phyloP scores from a whole-genome alignment of 441 rosid genomes.

The Gossypium lobatum region DNA sequence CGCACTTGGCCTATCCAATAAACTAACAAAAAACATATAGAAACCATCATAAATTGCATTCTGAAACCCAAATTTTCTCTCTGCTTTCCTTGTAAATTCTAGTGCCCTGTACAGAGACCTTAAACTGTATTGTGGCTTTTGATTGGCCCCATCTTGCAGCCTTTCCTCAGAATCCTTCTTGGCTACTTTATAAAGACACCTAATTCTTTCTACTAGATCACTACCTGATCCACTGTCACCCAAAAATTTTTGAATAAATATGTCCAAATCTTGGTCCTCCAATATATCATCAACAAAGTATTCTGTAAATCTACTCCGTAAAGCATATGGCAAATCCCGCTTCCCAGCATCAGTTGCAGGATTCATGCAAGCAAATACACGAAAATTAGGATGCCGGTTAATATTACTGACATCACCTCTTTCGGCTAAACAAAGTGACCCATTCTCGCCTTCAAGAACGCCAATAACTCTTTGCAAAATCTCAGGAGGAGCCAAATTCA shows the following conservation, averaged over 20 bases:
- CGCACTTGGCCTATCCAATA: slow-evolving; percentile 79
- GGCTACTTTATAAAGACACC: slow-evolving; percentile 70
- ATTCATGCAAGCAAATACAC: slow-evolving; percentile 96
- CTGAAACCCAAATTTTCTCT: slow-evolving; percentile 48
- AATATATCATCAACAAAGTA: slow-evolving; percentile 83
- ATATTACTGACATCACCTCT: slow-evolving; percentile 79
- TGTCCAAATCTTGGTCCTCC: slow-evolving; percentile 68
- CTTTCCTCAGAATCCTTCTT: slow-evolving; percentile 77
- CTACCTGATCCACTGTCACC: slow-evolving; percentile 52
- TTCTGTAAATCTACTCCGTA: slow-evolving; percentile 88
- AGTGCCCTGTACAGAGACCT: slow-evolving; percentile 92
- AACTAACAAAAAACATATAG: slow-evolving; percentile 84
- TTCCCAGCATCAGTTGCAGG: slow-evolving; percentile 99
- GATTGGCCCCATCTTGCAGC: slow-evolving; percentile 99
- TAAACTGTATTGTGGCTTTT: slow-evolving; percentile 95
- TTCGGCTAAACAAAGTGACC: slow-evolving; percentile 95
- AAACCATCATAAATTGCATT: slow-evolving; percentile 87
- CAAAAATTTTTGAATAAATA: slow-evolving; percentile 66
- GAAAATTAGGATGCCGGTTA: slow-evolving; percentile 72
- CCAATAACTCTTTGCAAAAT: slow-evolving; percentile 85
- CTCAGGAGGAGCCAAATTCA: slow-evolving; percentile 97
- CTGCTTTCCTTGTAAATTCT: slow-evolving; percentile 74
- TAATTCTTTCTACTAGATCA: slow-evolving; percentile 50
- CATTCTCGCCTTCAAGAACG: slow-evolving; percentile 91
- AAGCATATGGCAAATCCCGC: slow-evolving; percentile 73